Base-by-base conservation (phyloP, 2,329 filamentous ascomycete genomes). In the Magnaporthiopsis poae region DNA sequence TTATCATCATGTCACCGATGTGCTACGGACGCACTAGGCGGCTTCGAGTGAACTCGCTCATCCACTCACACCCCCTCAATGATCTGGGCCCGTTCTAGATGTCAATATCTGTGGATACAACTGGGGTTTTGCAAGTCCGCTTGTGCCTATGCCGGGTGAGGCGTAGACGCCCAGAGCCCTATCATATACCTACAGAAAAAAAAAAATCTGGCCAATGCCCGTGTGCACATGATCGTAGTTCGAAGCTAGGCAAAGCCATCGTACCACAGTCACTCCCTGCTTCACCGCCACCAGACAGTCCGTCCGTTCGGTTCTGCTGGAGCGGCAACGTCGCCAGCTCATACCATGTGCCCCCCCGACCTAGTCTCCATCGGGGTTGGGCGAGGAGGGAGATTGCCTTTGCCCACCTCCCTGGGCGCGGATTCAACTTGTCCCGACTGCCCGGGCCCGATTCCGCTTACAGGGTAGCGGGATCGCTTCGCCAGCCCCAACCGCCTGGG, bases 401-500 rank as follows among this genome's bases (percentile, higher is more conserved):
- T 31, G 15, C 35, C 11, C 35, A 11, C 2, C 35, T 12, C 11
- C 35, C 35, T 13, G 35, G 11, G 18, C 46, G 46, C n/a, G 18
- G 46, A 2, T 18, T 56, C 2, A 3, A 11, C 21, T 56, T n/a
- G 31, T 5, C 46, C 46, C 46, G 46, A 56, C 3, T 3, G 21
- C 21, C 46, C n/a, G 46, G 46, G n/a, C 5, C 46, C 46, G 46
- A n/a, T 21, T 7, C 52, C 60, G 59, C 21, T 74, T 71, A 80
- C 56, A 82, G 65, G 66, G 76, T 77, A 35, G 78, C 79, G 66
- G 82, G 75, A 66, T 80, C 78, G 62, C 72, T 76, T 66, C 77
- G 75, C 81, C 81, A 83, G 56, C 80, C 80, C 76, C 78, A 82
- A 9, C 80, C 78, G 52, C 74, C 75, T 27, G 71, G 68, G n/a